A percentile compares a stretch with the other conserved stretches of the same genome.
Evolutionary conservation across 257 asterid species (phyloP).

Genomic region (Nicotiana undulata): DNA sequence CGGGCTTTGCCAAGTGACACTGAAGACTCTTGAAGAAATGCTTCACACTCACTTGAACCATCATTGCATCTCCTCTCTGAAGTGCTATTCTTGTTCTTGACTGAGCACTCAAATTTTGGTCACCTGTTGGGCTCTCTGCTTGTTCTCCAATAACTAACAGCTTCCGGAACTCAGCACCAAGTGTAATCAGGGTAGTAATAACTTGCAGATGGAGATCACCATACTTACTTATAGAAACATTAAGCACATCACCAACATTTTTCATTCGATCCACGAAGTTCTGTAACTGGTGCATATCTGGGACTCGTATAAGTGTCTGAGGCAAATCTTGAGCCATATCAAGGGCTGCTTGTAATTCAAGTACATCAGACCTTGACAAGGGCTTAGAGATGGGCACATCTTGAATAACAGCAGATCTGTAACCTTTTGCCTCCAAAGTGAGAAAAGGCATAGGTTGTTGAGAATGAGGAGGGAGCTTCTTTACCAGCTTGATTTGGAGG

Average conservation of each 20-base stretch:
- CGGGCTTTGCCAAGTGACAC: conserved; percentile 74
- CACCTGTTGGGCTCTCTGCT: conserved; percentile 36
- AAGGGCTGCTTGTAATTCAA: conserved; percentile 63
- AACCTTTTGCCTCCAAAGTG: conserved; percentile 75
- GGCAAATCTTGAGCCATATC: conserved; percentile 69
- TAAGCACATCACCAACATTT: conserved; percentile 76
- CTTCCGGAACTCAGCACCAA: conserved; percentile 75
- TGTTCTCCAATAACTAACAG: conserved; percentile 67
- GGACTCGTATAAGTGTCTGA: conserved; percentile 49
- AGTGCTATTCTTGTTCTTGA: conserved; percentile 49
- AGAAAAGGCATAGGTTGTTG: conserved; percentile 66
- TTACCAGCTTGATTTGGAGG: conserved; percentile 69
- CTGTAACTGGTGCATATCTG: conserved; percentile 53
- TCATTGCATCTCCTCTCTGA: conserved; percentile 73
- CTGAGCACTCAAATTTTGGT: conserved; percentile 44
- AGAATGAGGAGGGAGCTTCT: conserved; percentile 66
- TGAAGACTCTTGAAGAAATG: conserved; percentile 83
- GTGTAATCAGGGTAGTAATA: conserved; percentile 50
- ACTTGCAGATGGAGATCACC: conserved; percentile 86
- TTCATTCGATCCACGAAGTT: conserved; percentile 72
- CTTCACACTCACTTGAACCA: conserved; percentile 74
- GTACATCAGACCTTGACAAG: conserved; percentile 58
- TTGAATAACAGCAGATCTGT: conserved; percentile 75
- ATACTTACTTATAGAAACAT: conserved; percentile 58
- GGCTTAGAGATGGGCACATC: conserved; percentile 97